Evolutionary conservation across 2,329 filamentous ascomycete genomes (phyloP).

Genomic region (Curvularia eragrostidis): DNA sequence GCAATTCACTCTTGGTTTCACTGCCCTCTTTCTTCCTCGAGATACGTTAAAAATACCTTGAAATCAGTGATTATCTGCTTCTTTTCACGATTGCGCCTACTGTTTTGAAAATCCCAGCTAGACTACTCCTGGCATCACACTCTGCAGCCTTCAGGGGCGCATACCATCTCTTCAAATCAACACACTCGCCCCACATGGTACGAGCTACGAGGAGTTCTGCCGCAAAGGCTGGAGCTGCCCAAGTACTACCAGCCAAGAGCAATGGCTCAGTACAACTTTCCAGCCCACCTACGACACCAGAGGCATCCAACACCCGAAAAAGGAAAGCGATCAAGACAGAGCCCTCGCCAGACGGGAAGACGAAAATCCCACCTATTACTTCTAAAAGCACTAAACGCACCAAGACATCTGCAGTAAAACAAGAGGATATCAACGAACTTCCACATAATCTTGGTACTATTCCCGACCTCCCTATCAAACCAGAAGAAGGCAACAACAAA

Average conservation of each 20-base stretch:
- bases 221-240: slow-evolving; percentile 22
- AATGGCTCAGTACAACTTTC: slow-evolving; percentile 50
- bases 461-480: slow-evolving; percentile 21
- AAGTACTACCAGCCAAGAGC: slow-evolving; percentile 14
- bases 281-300: slow-evolving; percentile 53
- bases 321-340: slow-evolving; percentile 37
- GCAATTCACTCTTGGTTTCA: slow-evolving; percentile 9
- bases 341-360: slow-evolving; percentile 9
- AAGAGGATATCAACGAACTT: slow-evolving; percentile 56
- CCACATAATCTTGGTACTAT: slow-evolving; percentile 63
- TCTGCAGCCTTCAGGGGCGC: slow-evolving; percentile 7
- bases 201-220: slow-evolving; percentile 43
- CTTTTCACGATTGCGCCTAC: neutral
- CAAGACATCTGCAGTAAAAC: slow-evolving; percentile 45
- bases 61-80: neutral
- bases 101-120: slow-evolving; percentile 12
- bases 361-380: slow-evolving; percentile 16
- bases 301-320: slow-evolving; percentile 33
- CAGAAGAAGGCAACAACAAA: slow-evolving; percentile 11
- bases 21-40: neutral
- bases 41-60: neutral
- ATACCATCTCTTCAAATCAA: slow-evolving; percentile 3
- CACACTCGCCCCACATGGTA: slow-evolving; percentile 32
- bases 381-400: slow-evolving; percentile 48
- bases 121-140: slow-evolving; percentile 19